phyloP scores from a whole-genome alignment of 129 eudicot species.

The Erigeron canadensis region DNA sequence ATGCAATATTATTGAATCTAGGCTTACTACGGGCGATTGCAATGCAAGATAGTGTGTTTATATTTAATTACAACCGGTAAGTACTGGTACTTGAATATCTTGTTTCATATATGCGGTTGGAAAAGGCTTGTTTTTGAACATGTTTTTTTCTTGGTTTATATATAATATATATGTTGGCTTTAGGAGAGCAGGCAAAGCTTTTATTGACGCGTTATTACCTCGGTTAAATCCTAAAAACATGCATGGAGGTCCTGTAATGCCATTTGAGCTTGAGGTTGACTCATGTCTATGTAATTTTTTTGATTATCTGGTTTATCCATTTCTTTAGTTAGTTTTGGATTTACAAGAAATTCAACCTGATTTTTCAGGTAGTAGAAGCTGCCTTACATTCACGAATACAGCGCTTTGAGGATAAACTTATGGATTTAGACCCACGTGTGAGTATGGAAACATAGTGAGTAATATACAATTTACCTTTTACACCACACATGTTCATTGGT shows the following conservation, averaged over 20 bases:
- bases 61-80: conserved; percentile 93
- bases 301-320: conserved; percentile 1
- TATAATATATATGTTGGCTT: conserved; percentile 31
- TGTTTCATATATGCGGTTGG: neutral
- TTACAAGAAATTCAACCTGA: conserved; percentile 15
- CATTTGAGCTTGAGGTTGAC: conserved; percentile 97
- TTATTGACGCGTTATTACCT: conserved; percentile 85
- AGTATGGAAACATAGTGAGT: conserved; percentile 86
- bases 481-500: conserved; percentile 16
- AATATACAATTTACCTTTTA: conserved; percentile 26
- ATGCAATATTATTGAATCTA: conserved; percentile 87
- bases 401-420: conserved; percentile 67
- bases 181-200: conserved; percentile 96
- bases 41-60: conserved; percentile 89
- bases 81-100: neutral
- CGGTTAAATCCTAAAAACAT: conserved; percentile 74
- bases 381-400: conserved; percentile 90
- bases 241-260: conserved; percentile 86
- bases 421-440: conserved; percentile 99
- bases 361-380: conserved; percentile 92
- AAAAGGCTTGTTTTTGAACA: neutral
- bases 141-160: conserved; percentile 21
- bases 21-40: conserved; percentile 92
- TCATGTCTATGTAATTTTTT: neutral
- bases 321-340: conserved; percentile 3